Base-by-base conservation (phyloP, 257 asterid species). In the Phtheirospermum japonicum region DNA sequence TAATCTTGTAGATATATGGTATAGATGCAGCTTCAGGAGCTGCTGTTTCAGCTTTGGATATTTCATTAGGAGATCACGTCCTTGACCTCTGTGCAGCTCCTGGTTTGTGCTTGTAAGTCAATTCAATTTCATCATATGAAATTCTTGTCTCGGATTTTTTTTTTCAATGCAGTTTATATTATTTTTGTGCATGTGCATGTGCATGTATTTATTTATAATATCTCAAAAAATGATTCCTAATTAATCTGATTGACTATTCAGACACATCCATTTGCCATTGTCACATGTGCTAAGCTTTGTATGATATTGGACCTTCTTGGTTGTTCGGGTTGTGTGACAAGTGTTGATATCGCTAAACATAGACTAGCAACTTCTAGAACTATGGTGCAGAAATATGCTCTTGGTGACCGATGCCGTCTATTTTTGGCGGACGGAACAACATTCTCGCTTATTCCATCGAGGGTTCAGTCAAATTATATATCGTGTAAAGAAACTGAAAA, bases 81-180 rank as follows among this genome's bases (percentile, higher is more conserved):
- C n/a, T n/a, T n/a, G n/a, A n/a, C 78, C 95, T 92, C 57, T 92
- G 99, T 68, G 89, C 97, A 53, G 97, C 97, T 33, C 99, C 96
- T 67, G 99, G 99, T 92, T 23, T 46, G 73, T 75, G 61, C 55
- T n/a, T n/a, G n/a, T n/a, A n/a, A n/a, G n/a, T n/a, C n/a, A n/a
- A n/a, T n/a, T 45, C 17, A 14, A 9, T 58, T 42, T 52, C 18
- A 9, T 49, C 61, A 7, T 52, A 5, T 28, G 12, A 17, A 11
- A 39, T 9, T 20, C 26, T 20, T 42, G 9, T 36, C n/a, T n/a
- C n/a, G n/a, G n/a, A n/a, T n/a, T n/a, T n/a, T n/a, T n/a, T n/a
- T n/a, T n/a, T n/a, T n/a, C n/a, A n/a, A n/a, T n/a, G n/a, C n/a
- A n/a, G n/a, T n/a, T n/a, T n/a, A n/a, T n/a, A n/a, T 57, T 46